A percentile compares a stretch with the other conserved stretches of the same genome.
Evolutionary conservation across 169 alveolate genomes (phyloP).

Genomic region (Babesia ovis): DNA sequence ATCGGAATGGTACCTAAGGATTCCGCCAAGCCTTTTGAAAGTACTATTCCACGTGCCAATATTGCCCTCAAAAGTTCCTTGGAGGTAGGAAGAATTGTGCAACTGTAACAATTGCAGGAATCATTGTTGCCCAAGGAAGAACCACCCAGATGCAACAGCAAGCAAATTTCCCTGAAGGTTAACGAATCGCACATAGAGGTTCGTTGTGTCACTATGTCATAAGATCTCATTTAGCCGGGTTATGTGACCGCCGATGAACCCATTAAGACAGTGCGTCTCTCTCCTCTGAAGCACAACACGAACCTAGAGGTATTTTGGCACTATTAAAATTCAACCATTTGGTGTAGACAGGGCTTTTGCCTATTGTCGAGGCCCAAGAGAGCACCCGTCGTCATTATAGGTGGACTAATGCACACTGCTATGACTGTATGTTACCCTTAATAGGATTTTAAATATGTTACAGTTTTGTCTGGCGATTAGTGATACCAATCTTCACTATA

Average conservation of each 20-base stretch:
- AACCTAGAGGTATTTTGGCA: slow-evolving; percentile 6
- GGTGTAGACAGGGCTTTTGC: slow-evolving; percentile 14
- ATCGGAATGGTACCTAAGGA: slow-evolving; percentile 57
- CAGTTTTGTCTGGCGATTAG: slow-evolving; percentile 33
- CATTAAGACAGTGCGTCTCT: slow-evolving; percentile 12
- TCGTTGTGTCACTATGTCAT: background rate
- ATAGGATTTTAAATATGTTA: background rate
- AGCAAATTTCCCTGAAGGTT: slow-evolving; percentile 7
- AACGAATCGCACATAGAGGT: slow-evolving; percentile 51
- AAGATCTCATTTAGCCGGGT: slow-evolving; percentile 2
- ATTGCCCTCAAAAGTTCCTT: slow-evolving; percentile 33
- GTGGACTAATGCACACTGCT: slow-evolving; percentile 24
- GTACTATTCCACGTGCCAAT: background rate
- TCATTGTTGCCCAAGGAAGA: slow-evolving; percentile 54
- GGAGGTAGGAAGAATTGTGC: slow-evolving; percentile 13
- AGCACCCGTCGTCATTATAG: slow-evolving; percentile 24
- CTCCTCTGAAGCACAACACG: slow-evolving; percentile 17
- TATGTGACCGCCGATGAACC: slow-evolving; percentile 24
- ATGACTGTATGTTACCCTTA: slow-evolving; percentile 17
- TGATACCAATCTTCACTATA: background rate
- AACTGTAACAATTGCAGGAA: slow-evolving; percentile 6
- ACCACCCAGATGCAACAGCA: background rate
- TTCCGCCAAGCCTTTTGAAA: background rate
- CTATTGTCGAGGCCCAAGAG: background rate
- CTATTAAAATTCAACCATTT: background rate